Percentiles rank a stretch among this genome's conserved stretches.
These are phyloP conservation scores for Cryptosporidium sp. DNA, from an alignment of 169 alveolate genomes.

Conservation along the genomic window DNA sequence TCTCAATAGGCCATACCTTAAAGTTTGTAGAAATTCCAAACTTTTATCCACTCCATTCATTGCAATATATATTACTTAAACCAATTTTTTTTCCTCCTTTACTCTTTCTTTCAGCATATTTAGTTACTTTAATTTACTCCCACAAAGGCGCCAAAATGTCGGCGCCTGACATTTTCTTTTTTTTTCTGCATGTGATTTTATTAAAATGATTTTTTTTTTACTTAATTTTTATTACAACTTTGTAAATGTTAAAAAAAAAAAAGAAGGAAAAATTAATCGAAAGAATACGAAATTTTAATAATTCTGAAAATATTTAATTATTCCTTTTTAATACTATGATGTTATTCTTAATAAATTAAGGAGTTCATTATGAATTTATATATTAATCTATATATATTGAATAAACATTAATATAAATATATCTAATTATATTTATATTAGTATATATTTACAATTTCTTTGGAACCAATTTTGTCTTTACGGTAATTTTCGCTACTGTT, in stretches of 20 bases:
- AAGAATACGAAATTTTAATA: neutral
- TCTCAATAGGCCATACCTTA: conserved; percentile 15
- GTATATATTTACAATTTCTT: neutral
- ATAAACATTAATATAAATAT: too few species aligned
- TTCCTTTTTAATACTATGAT: too few species aligned
- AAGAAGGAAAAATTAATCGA: neutral
- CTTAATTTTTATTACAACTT: too few species aligned
- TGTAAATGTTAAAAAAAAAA: neutral
- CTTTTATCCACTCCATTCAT: conserved; percentile 66
- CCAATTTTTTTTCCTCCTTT: neutral
- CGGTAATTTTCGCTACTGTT: conserved; percentile 24
- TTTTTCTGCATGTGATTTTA: neutral
- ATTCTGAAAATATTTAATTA: neutral
- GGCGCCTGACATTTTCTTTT: neutral
- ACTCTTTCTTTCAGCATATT: conserved; percentile 2
- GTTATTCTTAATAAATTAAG: too few species aligned
- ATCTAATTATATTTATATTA: too few species aligned
- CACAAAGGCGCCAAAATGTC: neutral
- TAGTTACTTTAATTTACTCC: neutral
- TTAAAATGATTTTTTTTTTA: neutral
- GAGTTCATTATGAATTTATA: neutral
- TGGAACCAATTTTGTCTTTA: conserved; percentile 47
- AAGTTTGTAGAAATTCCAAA: conserved; percentile 31
- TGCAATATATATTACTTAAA: neutral
- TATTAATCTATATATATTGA: neutral